Conservation (phyloP, 2,329 filamentous ascomycete genomes). For the Diatrype stigma region DNA sequence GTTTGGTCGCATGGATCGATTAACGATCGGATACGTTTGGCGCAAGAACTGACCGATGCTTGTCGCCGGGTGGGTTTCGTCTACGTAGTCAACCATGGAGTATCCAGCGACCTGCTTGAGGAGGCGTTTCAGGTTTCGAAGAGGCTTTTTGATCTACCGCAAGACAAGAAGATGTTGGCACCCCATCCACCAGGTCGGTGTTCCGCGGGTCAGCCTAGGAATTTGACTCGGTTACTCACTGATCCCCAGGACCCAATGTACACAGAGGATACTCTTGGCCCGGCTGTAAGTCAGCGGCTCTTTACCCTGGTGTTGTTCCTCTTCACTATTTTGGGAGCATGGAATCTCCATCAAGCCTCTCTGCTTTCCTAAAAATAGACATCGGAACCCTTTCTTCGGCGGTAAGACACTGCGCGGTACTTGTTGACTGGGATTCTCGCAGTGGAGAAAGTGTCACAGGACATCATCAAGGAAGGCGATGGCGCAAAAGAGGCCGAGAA, state of each 20-base stretch:
- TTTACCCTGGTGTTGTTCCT: too few species aligned
- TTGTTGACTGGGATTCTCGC: too few species aligned
- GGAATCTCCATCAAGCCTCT: too few species aligned
- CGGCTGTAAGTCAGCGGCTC: constrained; percentile 20
- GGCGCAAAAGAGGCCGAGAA: constrained; percentile 37
- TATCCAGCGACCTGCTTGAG: constrained; percentile 30
- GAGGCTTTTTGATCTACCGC: constrained; percentile 27
- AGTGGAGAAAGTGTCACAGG: constrained; percentile 48
- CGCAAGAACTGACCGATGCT: constrained; percentile 23
- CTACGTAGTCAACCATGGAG: constrained; percentile 25
- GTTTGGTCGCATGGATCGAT: constrained; percentile 17
- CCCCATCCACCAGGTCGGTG: constrained; percentile 28
- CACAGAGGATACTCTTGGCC: constrained; percentile 55
- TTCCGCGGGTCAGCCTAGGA: not conserved
- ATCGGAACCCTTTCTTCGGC: too few species aligned
- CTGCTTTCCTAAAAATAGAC: too few species aligned
- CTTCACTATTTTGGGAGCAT: too few species aligned
- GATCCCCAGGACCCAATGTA: constrained; percentile 35
- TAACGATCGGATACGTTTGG: constrained; percentile 19
- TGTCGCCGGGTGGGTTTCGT: constrained; percentile 30
- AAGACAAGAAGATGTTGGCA: constrained; percentile 31
- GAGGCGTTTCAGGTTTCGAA: constrained; percentile 34
- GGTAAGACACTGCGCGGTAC: too few species aligned
- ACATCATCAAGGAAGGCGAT: constrained; percentile 35
- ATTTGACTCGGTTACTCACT: not conserved